Base-by-base conservation (phyloP, 768 basidiomycete genomes). In the Tylopilus cervinicoccineus region DNA sequence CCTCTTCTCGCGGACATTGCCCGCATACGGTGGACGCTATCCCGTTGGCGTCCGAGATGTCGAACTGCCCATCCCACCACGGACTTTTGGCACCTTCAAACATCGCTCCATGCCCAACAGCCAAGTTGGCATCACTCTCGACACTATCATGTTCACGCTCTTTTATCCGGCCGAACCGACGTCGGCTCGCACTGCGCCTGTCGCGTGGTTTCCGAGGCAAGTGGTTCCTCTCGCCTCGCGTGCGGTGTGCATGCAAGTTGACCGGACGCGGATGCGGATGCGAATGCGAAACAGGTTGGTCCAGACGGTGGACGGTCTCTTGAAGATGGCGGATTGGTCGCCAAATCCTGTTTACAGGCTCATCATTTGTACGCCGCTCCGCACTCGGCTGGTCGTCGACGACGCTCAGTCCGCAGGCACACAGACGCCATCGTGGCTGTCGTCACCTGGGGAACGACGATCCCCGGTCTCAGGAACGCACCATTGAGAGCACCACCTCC, bases 31-130 rank as follows among this genome's bases (percentile, higher is more conserved):
- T 22, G 70, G 70, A 23, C 45, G 31, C 16, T 59, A 63, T 43
- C 34, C 45, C 1, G 66, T 70, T n/a, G 67, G 70, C 11, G 62
- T 69, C 12, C 58, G 58, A 23, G 69, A 70, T 38, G 50, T 67
- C 42, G 68, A 68, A 40, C 16, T 64, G n/a, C 58, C 70, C 2
- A 47, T 67, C 32, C 52, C 49, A n/a, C 28, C 45, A 14, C 55
- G 58, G 42, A 58, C 56, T 0, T 64, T 66, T 49, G 59, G 64
- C 24, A 52, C 55, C 8, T 64, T 67, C 52, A 60, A 45, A 26
- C 66, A 61, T 48, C 43, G 59, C 33, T 50, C 41, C 7, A 58
- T 62, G 50, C 48, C 54, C 0, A 34, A 59, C 12, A 52, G 55
- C 8, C 47, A 59, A 19, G 54, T 57, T 2, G 66, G 65, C 8